These are phyloP conservation scores for Trichoderma lentiforme DNA, from an alignment of 2,329 filamentous ascomycete genomes.

Conservation along the genomic window DNA sequence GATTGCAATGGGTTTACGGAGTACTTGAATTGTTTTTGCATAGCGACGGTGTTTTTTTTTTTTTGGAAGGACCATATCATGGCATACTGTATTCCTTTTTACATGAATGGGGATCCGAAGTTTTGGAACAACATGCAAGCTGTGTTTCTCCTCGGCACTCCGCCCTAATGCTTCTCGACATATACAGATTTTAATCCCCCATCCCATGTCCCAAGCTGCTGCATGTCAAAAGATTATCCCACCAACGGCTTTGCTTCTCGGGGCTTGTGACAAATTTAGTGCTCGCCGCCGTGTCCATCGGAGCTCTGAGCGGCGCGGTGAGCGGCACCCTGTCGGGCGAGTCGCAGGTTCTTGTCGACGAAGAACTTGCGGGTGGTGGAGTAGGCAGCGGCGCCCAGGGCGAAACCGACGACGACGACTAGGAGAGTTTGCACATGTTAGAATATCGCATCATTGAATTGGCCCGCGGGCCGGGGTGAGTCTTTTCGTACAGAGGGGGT, in stretches of 20 bases:
- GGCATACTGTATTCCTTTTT: conserved; percentile 17
- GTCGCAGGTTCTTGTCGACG: conserved; percentile 88
- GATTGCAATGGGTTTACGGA: conserved; percentile 19
- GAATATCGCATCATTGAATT: conserved; percentile 5
- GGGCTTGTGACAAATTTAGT: conserved; percentile 17
- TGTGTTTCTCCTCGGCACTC: conserved; percentile 19
- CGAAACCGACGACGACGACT: conserved; percentile 87
- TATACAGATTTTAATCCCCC: conserved; percentile 21
- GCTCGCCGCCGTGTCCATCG: conserved; percentile 17
- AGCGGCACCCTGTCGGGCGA: conserved; percentile 63
- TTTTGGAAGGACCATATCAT: conserved; percentile 22
- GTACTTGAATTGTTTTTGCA: conserved; percentile 29
- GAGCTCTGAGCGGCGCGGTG: conserved; percentile 34
- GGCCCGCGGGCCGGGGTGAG: not conserved
- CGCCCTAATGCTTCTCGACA: conserved; percentile 20
- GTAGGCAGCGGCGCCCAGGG: conserved; percentile 77
- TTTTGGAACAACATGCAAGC: conserved; percentile 14
- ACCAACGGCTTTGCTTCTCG: conserved; percentile 7
- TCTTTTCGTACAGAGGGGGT: conserved; percentile 72
- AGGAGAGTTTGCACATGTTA: conserved; percentile 24
- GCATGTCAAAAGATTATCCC: conserved; percentile 18
- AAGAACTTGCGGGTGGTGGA: conserved; percentile 77
- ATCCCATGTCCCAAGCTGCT: conserved; percentile 7
- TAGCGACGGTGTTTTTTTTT: conserved; percentile 45
- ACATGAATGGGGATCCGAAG: not conserved